Conservation (phyloP, 2,329 filamentous ascomycete genomes). For the Microdochium paspali region DNA sequence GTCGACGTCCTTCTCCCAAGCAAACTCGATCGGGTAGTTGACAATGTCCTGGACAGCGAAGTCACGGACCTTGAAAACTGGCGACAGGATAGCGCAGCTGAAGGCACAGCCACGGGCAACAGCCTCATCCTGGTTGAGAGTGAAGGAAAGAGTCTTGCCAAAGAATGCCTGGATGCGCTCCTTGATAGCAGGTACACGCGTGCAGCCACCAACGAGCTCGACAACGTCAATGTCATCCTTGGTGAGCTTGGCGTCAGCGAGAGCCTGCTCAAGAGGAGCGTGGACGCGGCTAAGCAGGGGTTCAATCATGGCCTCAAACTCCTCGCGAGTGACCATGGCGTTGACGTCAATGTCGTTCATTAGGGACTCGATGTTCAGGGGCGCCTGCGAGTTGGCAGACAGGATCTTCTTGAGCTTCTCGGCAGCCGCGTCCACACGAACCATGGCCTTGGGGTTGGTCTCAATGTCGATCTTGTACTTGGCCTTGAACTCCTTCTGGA, state of each 20-base stretch:
- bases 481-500: conserved; percentile 91
- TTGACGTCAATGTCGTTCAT: conserved; percentile 97
- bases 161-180: conserved; percentile 85
- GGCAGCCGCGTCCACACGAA: conserved; percentile 77
- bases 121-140: conserved; percentile 96
- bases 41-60: conserved; percentile 97
- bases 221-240: conserved; percentile 87
- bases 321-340: conserved; percentile 83
- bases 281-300: conserved; percentile 69
- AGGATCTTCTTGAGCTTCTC: conserved; percentile 99
- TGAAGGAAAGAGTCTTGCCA: conserved; percentile 83
- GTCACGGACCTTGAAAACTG: conserved; percentile 96
- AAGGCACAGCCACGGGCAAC: conserved; percentile 93
- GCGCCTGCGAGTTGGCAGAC: conserved; percentile 86
- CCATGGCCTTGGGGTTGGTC: conserved; percentile 79
- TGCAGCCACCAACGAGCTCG: conserved; percentile 90
- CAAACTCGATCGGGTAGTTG: conserved; percentile 96
- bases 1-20: conserved; percentile 96
- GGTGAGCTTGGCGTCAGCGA: conserved; percentile 86
- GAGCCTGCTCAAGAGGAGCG: conserved; percentile 75
- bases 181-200: conserved; percentile 90
- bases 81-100: conserved; percentile 93
- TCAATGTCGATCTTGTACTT: conserved; percentile 97
- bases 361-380: conserved; percentile 92
- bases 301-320: conserved; percentile 84